Base-by-base conservation (phyloP, 2,329 filamentous ascomycete species). In the Trichophyton simii region DNA sequence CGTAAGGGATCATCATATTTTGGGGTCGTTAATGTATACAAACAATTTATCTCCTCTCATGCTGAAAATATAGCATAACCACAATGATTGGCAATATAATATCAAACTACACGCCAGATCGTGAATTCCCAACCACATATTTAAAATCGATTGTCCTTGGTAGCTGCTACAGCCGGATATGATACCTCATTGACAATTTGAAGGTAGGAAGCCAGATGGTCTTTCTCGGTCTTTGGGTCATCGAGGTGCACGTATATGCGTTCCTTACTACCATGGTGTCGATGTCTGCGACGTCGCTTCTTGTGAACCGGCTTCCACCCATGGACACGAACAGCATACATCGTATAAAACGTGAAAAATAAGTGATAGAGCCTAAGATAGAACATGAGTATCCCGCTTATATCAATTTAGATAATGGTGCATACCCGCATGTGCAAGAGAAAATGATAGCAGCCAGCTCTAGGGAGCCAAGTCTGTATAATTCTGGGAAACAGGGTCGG, bases 401-500 rank as follows among this genome's bases (percentile, higher is more conserved):
- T 18, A 41, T 11, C 3, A 48, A 8, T 48, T 13, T 18, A 22
- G 5, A 28, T 6, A 58, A 25, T n/a, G 20, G 8, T n/a, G 11
- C 66, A 61, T 62, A 68, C 70, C 70, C 71, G 44, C 70, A 66
- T 15, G 68, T 42, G 44, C 65, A 61, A 38, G 64, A 66, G 63
- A 70, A 69, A 15, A 67, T 59, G 22, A 72, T 65, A 2, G 64
- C 70, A 3, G 65, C 69, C 38, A 72, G 65, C 58, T 72, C 69
- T 59, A 72, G 58, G 46, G 58, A 65, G 11, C 70, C 70, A 20
- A 72, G 65, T 15, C 58, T 44, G 57, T 72, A 72, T 57, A 72
- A 58, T 2, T 66, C 66, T 6, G 70, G 69, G 60, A 68, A 66
- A 60, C 71, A 72, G 48, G 68, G 65, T 22, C 63, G 65, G 9